Conservation (phyloP, 2,329 filamentous ascomycete species). For the Didymella sp. region DNA sequence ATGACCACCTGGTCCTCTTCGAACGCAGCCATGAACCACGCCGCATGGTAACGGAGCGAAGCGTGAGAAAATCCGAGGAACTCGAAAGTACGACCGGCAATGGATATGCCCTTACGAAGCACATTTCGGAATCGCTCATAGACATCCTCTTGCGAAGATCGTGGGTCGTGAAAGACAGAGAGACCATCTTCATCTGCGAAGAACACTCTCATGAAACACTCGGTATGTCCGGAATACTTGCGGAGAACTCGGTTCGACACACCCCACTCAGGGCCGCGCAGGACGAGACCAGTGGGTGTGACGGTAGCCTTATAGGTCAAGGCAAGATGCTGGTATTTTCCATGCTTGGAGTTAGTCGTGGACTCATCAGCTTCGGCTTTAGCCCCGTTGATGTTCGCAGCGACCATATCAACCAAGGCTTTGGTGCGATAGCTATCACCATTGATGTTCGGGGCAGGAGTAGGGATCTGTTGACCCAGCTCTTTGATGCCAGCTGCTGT, state of each 20-base stretch:
- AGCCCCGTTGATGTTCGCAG: conserved; percentile 18
- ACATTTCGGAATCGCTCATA: conserved; percentile 64
- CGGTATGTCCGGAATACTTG: conserved; percentile 31
- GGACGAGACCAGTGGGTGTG: conserved; percentile 51
- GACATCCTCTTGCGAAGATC: conserved; percentile 34
- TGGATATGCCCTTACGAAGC: conserved; percentile 63
- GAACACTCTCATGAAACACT: conserved; percentile 62
- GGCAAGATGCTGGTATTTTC: conserved; percentile 56
- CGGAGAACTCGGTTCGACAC: conserved; percentile 56
- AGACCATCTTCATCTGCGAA: conserved; percentile 78
- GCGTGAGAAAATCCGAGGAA: conserved; percentile 47
- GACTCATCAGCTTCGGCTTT: not conserved
- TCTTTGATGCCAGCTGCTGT: conserved; percentile 71
- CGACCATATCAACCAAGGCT: conserved; percentile 14
- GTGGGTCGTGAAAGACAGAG: conserved; percentile 64
- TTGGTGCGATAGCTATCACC: conserved; percentile 17
- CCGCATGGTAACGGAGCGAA: conserved; percentile 39
- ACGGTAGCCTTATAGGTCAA: conserved; percentile 62
- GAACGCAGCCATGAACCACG: conserved; percentile 47
- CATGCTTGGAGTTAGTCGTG: conserved; percentile 27
- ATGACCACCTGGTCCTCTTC: conserved; percentile 56
- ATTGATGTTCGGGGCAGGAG: conserved; percentile 25
- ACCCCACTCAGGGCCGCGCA: conserved; percentile 62
- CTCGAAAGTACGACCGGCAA: conserved; percentile 38
- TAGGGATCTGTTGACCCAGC: conserved; percentile 64